Evolutionary conservation across 2,329 filamentous ascomycete species (phyloP).

Genomic region (Xylaria sp.): DNA sequence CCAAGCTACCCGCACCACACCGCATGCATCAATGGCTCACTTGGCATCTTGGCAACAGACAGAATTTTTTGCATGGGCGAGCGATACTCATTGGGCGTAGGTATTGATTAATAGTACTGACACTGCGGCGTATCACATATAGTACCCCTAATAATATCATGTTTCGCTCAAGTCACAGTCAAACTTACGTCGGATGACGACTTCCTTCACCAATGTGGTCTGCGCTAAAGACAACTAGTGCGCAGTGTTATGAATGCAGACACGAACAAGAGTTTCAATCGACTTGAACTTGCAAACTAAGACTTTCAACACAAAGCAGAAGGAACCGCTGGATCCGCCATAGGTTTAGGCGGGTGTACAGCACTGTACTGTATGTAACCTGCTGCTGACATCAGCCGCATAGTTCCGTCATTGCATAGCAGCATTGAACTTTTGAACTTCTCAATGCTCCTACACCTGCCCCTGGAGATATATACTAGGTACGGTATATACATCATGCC

Average conservation of each 20-base stretch:
- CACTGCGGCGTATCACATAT: background rate
- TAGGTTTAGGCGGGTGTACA: background rate
- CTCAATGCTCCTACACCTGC: background rate
- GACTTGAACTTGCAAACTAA: no score
- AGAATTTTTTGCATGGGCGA: slow-evolving; percentile 16
- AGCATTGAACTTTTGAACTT: no score
- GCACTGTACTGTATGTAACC: slow-evolving; percentile 17
- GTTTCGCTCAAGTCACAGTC: background rate
- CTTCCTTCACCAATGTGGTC: background rate
- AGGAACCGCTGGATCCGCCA: background rate
- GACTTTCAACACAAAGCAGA: background rate
- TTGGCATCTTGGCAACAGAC: slow-evolving; percentile 24
- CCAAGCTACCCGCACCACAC: background rate
- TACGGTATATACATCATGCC: background rate
- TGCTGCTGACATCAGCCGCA: slow-evolving; percentile 34
- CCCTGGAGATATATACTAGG: no score
- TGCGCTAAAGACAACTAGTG: slow-evolving; percentile 1
- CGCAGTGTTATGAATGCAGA: slow-evolving; percentile 1
- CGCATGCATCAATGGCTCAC: slow-evolving; percentile 31
- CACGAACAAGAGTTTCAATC: background rate
- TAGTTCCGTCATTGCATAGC: slow-evolving; percentile 11
- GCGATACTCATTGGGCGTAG: background rate
- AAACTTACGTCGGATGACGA: background rate
- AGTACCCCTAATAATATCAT: background rate
- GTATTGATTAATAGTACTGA: no score